A percentile compares a stretch with the other conserved stretches of the same genome.
phyloP scores from a whole-genome alignment of 306 rosid genomes.

The Prunus davidiana region DNA sequence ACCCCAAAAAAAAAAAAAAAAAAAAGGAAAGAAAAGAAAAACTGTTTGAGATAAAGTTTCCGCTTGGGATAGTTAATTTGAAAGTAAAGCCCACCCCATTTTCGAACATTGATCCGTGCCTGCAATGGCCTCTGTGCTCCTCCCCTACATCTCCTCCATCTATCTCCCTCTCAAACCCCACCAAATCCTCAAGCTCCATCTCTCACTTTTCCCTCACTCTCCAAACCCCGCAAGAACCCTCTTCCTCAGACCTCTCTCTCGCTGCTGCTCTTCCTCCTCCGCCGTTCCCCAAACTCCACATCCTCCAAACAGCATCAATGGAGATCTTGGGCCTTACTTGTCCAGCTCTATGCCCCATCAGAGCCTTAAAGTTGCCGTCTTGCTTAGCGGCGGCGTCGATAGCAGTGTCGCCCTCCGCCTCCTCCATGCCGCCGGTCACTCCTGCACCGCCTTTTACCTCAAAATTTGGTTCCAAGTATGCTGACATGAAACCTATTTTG shows the following conservation, averaged over 20 bases:
- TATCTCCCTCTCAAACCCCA: slow-evolving; percentile 23
- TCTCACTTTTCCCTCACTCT: slow-evolving; percentile 10
- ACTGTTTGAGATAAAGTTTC: no score
- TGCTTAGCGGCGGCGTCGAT: slow-evolving; percentile 88
- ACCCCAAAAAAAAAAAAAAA: no score
- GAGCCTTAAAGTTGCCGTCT: slow-evolving; percentile 65
- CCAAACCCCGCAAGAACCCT: slow-evolving; percentile 7
- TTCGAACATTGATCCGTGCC: not conserved
- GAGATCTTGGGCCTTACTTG: slow-evolving; percentile 39
- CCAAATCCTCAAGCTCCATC: slow-evolving; percentile 20
- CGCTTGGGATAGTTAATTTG: no score
- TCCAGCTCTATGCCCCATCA: slow-evolving; percentile 63
- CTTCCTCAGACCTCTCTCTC: slow-evolving; percentile 18
- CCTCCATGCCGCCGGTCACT: slow-evolving; percentile 84
- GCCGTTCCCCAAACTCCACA: slow-evolving; percentile 20
- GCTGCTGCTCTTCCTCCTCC: not conserved
- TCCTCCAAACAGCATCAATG: slow-evolving; percentile 26
- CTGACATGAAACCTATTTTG: not conserved
- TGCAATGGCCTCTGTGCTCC: slow-evolving; percentile 2
- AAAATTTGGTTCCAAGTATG: slow-evolving; percentile 92
- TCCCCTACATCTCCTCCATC: slow-evolving; percentile 24
- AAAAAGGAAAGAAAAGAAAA: no score
- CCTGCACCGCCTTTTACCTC: slow-evolving; percentile 87
- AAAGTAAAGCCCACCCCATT: no score
- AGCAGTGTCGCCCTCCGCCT: slow-evolving; percentile 92